Percentiles rank a stretch among this genome's conserved stretches.
Conservation (phyloP, 768 basidiomycete species). For the Macrolepiota dolichaula region DNA sequence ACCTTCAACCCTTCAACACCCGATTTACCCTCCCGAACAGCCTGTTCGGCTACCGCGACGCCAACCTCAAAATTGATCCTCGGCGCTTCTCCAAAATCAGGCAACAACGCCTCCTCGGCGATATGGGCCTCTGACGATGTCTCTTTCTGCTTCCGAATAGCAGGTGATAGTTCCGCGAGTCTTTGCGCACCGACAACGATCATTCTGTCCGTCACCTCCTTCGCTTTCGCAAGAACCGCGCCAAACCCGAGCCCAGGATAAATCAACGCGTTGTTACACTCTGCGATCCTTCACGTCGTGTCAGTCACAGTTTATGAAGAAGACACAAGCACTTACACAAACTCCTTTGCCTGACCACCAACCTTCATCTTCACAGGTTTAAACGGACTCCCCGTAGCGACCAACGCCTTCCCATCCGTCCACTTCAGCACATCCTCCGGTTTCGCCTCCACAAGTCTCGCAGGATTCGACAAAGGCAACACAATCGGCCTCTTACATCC, state of each 20-base stretch:
- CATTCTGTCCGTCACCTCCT: slow-evolving; percentile 77
- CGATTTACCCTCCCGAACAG: slow-evolving; percentile 68
- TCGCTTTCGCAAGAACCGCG: slow-evolving; percentile 63
- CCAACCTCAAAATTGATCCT: slow-evolving; percentile 78
- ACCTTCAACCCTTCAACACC: slow-evolving; percentile 35
- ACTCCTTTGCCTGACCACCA: slow-evolving; percentile 56
- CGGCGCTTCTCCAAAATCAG: slow-evolving; percentile 74
- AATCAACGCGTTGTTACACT: slow-evolving; percentile 78
- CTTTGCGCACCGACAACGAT: slow-evolving; percentile 76
- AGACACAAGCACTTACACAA: slow-evolving; percentile 33
- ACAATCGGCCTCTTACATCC: slow-evolving; percentile 66
- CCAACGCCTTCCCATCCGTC: slow-evolving; percentile 75
- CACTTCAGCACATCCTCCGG: slow-evolving; percentile 72
- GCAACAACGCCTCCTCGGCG: slow-evolving; percentile 68
- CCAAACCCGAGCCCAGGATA: slow-evolving; percentile 88
- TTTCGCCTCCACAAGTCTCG: slow-evolving; percentile 68
- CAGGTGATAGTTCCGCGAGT: slow-evolving; percentile 76
- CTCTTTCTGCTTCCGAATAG: slow-evolving; percentile 34
- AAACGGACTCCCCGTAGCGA: slow-evolving; percentile 87
- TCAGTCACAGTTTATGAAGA: not conserved
- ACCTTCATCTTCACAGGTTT: slow-evolving; percentile 60
- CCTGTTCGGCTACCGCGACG: slow-evolving; percentile 75
- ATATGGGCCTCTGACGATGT: slow-evolving; percentile 31
- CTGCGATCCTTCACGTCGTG: slow-evolving; percentile 51
- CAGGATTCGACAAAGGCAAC: slow-evolving; percentile 83